Conservation (phyloP, 768 basidiomycete genomes). For the Chalciporus sphaerocephalus region DNA sequence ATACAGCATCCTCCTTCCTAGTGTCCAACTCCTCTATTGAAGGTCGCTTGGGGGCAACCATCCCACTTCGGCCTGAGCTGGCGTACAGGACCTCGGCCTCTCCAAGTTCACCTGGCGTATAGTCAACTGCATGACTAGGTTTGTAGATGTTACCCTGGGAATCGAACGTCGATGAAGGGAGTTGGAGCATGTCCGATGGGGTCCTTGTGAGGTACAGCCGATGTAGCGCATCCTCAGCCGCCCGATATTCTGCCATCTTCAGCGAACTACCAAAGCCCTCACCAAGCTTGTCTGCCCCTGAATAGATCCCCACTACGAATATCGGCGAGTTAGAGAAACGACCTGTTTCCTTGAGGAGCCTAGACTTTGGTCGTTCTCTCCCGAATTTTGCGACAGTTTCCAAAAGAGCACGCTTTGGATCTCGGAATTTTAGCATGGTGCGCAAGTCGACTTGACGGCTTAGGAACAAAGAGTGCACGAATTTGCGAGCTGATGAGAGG, state of each 20-base stretch:
- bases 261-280: constrained; percentile 93
- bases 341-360: constrained; percentile 92
- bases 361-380: constrained; percentile 61
- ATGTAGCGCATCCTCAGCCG: constrained; percentile 81
- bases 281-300: constrained; percentile 77
- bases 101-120: constrained; percentile 51
- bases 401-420: constrained; percentile 74
- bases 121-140: constrained; percentile 41
- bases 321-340: constrained; percentile 86
- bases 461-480: constrained; percentile 87
- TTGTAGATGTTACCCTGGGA: constrained; percentile 52
- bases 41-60: constrained; percentile 30
- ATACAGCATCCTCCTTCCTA: constrained; percentile 23
- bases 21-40: constrained; percentile 22
- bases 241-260: constrained; percentile 94
- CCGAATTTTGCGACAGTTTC: constrained; percentile 69
- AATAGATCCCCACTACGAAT: constrained; percentile 94
- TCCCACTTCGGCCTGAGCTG: constrained; percentile 57
- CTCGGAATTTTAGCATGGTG: constrained; percentile 72
- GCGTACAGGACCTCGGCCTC: constrained; percentile 65
- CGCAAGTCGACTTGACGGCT: constrained; percentile 79
- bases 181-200: constrained; percentile 60
- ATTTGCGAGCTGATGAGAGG: constrained; percentile 78
- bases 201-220: constrained; percentile 78
- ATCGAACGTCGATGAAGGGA: constrained; percentile 76